These are phyloP conservation scores for Mycocentrospora acerina DNA, from an alignment of 2,329 filamentous ascomycete genomes.

Conservation along the genomic window DNA sequence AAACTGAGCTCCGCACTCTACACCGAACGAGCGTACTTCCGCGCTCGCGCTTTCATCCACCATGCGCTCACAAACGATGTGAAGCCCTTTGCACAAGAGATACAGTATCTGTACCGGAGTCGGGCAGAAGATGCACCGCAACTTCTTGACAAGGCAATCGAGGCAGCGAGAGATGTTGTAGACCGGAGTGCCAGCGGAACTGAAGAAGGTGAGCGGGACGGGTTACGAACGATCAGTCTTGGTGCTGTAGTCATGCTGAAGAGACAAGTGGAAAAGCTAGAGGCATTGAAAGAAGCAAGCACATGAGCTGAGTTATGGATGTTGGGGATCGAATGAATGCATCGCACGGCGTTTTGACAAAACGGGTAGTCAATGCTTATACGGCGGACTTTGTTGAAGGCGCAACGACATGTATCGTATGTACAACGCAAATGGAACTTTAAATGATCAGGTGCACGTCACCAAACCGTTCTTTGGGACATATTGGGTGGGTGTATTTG, in stretches of 20 bases:
- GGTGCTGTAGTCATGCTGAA: slow-evolving; percentile 50
- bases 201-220: slow-evolving; percentile 41
- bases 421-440: too few relatives aligned
- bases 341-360: not conserved
- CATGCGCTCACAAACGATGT: slow-evolving; percentile 47
- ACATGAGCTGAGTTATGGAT: too few relatives aligned
- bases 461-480: too few relatives aligned
- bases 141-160: slow-evolving; percentile 49
- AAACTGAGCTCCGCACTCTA: slow-evolving; percentile 52
- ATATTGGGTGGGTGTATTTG: too few relatives aligned
- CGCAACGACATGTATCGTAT: too few relatives aligned
- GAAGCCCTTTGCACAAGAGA: slow-evolving; percentile 52
- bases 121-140: slow-evolving; percentile 36
- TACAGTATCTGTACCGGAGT: slow-evolving; percentile 55
- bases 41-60: slow-evolving; percentile 54
- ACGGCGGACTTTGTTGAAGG: too few relatives aligned
- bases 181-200: slow-evolving; percentile 36
- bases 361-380: not conserved
- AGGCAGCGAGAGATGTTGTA: slow-evolving; percentile 46
- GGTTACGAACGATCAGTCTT: slow-evolving; percentile 49
- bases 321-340: not conserved
- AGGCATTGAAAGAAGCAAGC: slow-evolving; percentile 16
- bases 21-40: slow-evolving; percentile 57
- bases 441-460: too few relatives aligned
- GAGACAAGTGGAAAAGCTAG: slow-evolving; percentile 44